phyloP scores from a whole-genome alignment of 1,139 yeast genomes.

The Blastobotrys petasosporus region DNA sequence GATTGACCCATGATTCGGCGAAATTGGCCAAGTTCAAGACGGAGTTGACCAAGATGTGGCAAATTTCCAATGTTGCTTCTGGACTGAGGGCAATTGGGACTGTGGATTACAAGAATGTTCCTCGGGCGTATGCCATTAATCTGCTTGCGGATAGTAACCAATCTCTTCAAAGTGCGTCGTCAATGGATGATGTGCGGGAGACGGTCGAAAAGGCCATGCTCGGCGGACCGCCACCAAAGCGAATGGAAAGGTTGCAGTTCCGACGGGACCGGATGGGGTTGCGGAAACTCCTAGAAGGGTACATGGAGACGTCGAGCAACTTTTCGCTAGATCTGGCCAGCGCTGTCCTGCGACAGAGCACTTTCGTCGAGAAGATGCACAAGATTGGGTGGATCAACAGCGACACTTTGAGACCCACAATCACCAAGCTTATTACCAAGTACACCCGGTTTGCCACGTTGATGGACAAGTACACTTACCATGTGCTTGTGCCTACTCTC shows the following conservation, averaged over 20 bases:
- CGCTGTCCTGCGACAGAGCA: constrained; percentile 34
- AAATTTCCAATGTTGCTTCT: not conserved
- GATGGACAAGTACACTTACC: constrained; percentile 14
- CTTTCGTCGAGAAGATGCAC: constrained; percentile 35
- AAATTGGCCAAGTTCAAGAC: constrained; percentile 13
- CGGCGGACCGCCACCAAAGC: not conserved
- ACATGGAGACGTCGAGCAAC: constrained; percentile 23
- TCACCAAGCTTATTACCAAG: constrained; percentile 27
- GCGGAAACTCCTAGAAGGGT: constrained; percentile 12
- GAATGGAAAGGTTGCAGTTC: not conserved
- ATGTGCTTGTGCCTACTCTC: constrained; percentile 36
- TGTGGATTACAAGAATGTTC: not conserved
- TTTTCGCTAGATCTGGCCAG: constrained; percentile 32
- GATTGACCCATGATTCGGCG: constrained; percentile 7
- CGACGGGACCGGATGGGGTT: not conserved
- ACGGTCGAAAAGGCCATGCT: no score
- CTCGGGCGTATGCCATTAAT: not conserved
- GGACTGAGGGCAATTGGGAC: constrained; percentile 5
- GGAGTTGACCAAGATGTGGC: constrained; percentile 4
- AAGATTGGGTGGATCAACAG: constrained; percentile 33
- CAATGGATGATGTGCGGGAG: not conserved
- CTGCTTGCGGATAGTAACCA: not conserved
- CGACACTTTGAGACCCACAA: constrained; percentile 23
- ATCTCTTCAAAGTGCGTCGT: not conserved
- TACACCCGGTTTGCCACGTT: constrained; percentile 32